A percentile compares a stretch with the other conserved stretches of the same genome.
These are phyloP conservation scores for Suhomyces maxii DNA, from an alignment of 1,139 yeast species.

Conservation along the genomic window DNA sequence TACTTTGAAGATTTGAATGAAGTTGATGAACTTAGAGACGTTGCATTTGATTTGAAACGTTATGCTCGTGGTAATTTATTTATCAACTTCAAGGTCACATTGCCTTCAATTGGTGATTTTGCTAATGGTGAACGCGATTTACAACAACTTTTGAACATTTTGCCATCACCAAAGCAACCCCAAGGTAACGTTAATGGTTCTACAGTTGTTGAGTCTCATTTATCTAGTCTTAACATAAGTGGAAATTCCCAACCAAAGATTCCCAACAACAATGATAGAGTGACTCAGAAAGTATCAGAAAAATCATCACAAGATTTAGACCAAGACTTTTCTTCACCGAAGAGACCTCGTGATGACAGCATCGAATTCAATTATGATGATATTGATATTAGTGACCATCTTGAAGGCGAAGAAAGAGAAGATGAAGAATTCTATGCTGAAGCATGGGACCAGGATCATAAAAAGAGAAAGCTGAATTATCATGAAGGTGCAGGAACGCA, in stretches of 20 bases:
- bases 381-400: slow-evolving; percentile 24
- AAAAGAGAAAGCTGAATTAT: slow-evolving; percentile 5
- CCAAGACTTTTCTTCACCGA: background rate
- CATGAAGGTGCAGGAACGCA: slow-evolving; percentile 2
- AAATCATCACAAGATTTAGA: background rate
- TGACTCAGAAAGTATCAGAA: background rate
- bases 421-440: slow-evolving; percentile 24
- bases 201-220: slow-evolving; percentile 19
- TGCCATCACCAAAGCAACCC: slow-evolving; percentile 19
- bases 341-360: slow-evolving; percentile 8
- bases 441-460: slow-evolving; percentile 18
- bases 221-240: slow-evolving; percentile 20
- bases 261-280: background rate
- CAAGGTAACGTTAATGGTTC: background rate
- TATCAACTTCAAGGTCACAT: slow-evolving; percentile 40
- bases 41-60: slow-evolving; percentile 21
- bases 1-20: slow-evolving; percentile 21
- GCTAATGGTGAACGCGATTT: slow-evolving; percentile 23
- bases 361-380: slow-evolving; percentile 27
- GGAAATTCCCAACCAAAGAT: background rate
- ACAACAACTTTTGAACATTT: slow-evolving; percentile 21
- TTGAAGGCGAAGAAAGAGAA: slow-evolving; percentile 25
- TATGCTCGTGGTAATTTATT: slow-evolving; percentile 41
- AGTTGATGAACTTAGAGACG: slow-evolving; percentile 17
- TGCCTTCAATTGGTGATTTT: slow-evolving; percentile 36